Evolutionary conservation across 2,329 filamentous ascomycete genomes (phyloP).

Genomic region (Aspergillus unguis): DNA sequence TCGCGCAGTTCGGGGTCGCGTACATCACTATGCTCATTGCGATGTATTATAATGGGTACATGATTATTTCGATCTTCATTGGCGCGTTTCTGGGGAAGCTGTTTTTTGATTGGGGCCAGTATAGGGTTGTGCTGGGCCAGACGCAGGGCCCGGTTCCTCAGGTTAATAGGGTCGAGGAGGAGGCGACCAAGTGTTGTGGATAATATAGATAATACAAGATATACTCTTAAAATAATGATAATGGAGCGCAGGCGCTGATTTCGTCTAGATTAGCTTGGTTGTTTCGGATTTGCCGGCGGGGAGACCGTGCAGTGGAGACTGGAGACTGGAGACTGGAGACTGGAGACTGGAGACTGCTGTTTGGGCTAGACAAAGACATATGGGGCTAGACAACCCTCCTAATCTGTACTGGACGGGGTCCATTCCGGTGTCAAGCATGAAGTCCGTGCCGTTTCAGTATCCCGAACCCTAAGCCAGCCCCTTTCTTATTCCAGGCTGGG

Average conservation of each 20-base stretch:
- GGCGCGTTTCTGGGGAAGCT: conserved; percentile 14
- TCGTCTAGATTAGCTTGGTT: not conserved
- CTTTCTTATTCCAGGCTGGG: too few species aligned
- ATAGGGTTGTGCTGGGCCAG: conserved; percentile 10
- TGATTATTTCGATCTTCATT: conserved; percentile 16
- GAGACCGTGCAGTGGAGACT: too few species aligned
- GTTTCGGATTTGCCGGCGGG: too few species aligned
- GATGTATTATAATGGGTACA: conserved; percentile 17
- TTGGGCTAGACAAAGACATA: too few species aligned
- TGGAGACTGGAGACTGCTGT: too few species aligned
- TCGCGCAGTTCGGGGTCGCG: conserved; percentile 12
- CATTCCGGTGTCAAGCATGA: too few species aligned
- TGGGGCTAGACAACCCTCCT: too few species aligned
- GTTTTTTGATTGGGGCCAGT: conserved; percentile 15
- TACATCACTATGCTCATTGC: conserved; percentile 16
- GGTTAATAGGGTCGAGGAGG: conserved; percentile 1
- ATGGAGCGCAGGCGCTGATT: not conserved
- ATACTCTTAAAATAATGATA: not conserved
- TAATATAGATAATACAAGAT: not conserved
- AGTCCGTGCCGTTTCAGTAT: too few species aligned
- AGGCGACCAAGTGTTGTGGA: conserved; percentile 11
- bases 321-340: too few species aligned
- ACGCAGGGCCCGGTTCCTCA: conserved; percentile 4
- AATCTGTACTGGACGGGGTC: too few species aligned
- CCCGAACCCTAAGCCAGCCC: too few species aligned